Evolutionary conservation across 2,329 filamentous ascomycete species (phyloP), one percentile per base, ranked within the genome.

Genomic region (Xylaria multiplex): DNA sequence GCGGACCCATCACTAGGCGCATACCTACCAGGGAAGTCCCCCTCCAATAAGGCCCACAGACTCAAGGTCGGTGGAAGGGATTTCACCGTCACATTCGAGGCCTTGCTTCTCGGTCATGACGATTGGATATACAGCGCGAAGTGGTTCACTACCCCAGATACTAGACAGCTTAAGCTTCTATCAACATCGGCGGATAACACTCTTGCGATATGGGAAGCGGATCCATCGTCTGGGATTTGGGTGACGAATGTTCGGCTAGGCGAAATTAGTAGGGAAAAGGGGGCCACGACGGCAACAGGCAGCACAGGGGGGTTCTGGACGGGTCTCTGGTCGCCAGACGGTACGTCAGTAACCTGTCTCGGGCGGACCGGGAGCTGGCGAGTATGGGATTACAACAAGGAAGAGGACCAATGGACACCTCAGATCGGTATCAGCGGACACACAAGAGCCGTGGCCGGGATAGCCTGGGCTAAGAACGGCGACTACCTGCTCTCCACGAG

Each of bases 231-330:
- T 1, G 94, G 96, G 1, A 91, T 98, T 64, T 99, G 96, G 96
- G 84, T 97, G 24, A 96, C 93, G 62, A 87, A 86, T 53, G 91
- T 92, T 14, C 86, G 96, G 66, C 86, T 99, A 45, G 96, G 96
- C 50, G 96, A 98, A 79, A 96, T 98, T 63, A 97, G 93, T 77
- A 87, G 91, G 16, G 93, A 97, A 75, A 98, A 99, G 77, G 96
- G 96, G 8, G 96, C 96, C 0, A 98, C 96, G 0, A 97, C 95
- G 3, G 96, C 96, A 0, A 99, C 96, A 0, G 96, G 96, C 53
- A 97, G 94, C 77, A 93, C 93, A 1, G 96, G 96, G 68, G 96
- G 96, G 0, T 97, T 98, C 78, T 99, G 96, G 95, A 93, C 92
- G 13, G 95, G 94, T 0, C 84, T 98, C 0, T 99, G 96, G 96